A percentile compares a stretch with the other conserved stretches of the same genome.
phyloP scores from a whole-genome alignment of 106 monocot genomes.

The Narthecium ossifragum region DNA sequence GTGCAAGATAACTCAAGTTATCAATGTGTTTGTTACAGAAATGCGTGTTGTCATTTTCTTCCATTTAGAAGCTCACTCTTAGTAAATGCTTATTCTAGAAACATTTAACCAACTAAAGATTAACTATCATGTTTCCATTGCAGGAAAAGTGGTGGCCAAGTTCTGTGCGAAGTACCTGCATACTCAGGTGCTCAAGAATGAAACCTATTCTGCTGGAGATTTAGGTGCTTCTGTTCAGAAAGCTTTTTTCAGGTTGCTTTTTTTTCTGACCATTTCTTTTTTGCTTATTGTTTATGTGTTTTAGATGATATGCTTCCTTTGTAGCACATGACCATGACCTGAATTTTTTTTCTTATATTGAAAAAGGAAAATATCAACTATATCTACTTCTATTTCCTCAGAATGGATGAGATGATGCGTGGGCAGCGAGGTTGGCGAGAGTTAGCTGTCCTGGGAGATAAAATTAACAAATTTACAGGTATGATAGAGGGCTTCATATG shows the following conservation, averaged over 20 bases:
- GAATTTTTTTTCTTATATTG: not conserved
- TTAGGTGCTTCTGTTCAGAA: constrained; percentile 62
- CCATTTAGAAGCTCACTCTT: too few relatives aligned
- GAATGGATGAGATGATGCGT: constrained; percentile 98
- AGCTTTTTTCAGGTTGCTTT: constrained; percentile 75
- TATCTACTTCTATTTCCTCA: constrained; percentile 11
- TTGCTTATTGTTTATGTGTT: not conserved
- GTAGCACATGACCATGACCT: not conserved
- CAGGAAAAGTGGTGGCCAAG: constrained; percentile 91
- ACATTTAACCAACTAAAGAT: too few relatives aligned
- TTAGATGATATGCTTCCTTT: not conserved
- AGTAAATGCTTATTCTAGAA: too few relatives aligned
- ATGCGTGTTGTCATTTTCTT: too few relatives aligned
- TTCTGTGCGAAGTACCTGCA: constrained; percentile 94
- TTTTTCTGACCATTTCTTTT: not conserved
- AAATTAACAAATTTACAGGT: constrained; percentile 74
- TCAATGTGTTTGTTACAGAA: too few relatives aligned
- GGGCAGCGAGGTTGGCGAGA: constrained; percentile 97
- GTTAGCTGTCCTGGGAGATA: constrained; percentile 73
- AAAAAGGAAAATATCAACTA: not conserved
- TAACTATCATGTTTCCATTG: constrained; percentile 9
- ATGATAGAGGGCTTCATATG: constrained; percentile 94
- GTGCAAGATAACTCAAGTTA: too few relatives aligned
- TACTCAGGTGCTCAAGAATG: constrained; percentile 60
- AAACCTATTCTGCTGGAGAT: constrained; percentile 63